Base-by-base conservation (phyloP, 305 asterid species). In the Ruellia speciosa region DNA sequence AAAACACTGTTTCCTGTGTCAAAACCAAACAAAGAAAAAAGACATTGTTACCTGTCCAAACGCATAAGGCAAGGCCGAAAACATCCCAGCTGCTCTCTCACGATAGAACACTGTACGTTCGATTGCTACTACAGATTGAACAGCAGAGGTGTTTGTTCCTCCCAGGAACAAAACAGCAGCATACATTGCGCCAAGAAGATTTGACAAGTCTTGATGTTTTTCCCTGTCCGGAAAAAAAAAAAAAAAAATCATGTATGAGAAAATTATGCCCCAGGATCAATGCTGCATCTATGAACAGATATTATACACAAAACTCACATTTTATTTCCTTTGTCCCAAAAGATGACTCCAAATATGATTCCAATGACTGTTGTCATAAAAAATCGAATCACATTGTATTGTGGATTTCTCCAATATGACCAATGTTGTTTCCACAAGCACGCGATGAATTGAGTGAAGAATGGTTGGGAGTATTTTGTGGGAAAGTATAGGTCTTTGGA, bases 381-480 rank as follows among this genome's bases (percentile, higher is more conserved):
- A 60, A 78, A 78, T 41, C 84, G 61, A 57, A 75, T 70, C 31
- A 63, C 81, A 46, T 78, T 78, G 67, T 75, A 78, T 60, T 72
- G 81, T 35, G 84, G 79, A 65, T 78, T 72, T 59, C 84, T 66
- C 84, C 84, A 78, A 53, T 78, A 75, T 28, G 84, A 78, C 72
- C 70, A 75, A 61, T 75, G 62, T 18, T 75, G 84, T 66, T 78
- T 78, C 84, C 84, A 78, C 34, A 72, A 70, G 48, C 84, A 78
- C 3, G 84, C 79, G 46, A 45, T 69, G 53, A 73, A 72, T 52
- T 75, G 84, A 45, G 69, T 18, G 45, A 72, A 14, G 45, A 78
- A 54, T 3, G 79, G 66, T 60, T 75, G 81, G 14, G 81, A 66
- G 72, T 79, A 79, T 52, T 65, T 73, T 8, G 81, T 72, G 14